A percentile compares a stretch with the other conserved stretches of the same genome.
phyloP scores from a whole-genome alignment of 352 stramenopile species.

The Paralagenidium karlingii region DNA sequence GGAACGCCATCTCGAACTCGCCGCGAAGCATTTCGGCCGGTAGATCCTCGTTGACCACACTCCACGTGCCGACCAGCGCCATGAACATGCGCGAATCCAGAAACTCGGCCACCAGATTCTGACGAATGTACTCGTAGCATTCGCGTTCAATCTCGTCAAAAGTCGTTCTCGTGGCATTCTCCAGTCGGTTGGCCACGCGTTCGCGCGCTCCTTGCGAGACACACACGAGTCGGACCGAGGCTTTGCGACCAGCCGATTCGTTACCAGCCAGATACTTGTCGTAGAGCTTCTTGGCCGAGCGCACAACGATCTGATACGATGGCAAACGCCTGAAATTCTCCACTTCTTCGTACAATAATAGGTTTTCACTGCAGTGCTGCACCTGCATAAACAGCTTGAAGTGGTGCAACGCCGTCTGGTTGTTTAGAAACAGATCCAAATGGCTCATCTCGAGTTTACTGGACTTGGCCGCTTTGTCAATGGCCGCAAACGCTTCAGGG shows the following conservation, averaged over 20 bases:
- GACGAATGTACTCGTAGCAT: conserved; percentile 63
- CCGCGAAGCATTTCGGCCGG: conserved; percentile 58
- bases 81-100: conserved; percentile 78
- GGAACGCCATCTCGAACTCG: conserved; percentile 73
- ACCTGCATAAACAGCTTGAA: conserved; percentile 61
- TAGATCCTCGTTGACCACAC: conserved; percentile 59
- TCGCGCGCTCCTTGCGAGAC: conserved; percentile 24
- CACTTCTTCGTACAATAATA: conserved; percentile 79
- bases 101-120: conserved; percentile 64
- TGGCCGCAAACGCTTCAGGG: conserved; percentile 9
- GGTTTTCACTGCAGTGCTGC: conserved; percentile 69
- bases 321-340: conserved; percentile 66
- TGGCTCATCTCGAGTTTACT: conserved; percentile 65
- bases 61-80: conserved; percentile 67
- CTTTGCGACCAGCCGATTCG: conserved; percentile 9
- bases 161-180: conserved; percentile 44
- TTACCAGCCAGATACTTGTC: conserved; percentile 75
- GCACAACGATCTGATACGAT: conserved; percentile 75
- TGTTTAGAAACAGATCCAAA: conserved; percentile 56
- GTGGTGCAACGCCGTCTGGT: conserved; percentile 49
- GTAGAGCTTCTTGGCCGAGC: conserved; percentile 74
- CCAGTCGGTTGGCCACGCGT: conserved; percentile 38
- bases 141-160: conserved; percentile 71
- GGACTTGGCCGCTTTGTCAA: conserved; percentile 52
- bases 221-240: conserved; percentile 39